These are phyloP conservation scores for Pichia nanzhaoensis DNA, from an alignment of 805 yeast species.

Conservation along the genomic window DNA sequence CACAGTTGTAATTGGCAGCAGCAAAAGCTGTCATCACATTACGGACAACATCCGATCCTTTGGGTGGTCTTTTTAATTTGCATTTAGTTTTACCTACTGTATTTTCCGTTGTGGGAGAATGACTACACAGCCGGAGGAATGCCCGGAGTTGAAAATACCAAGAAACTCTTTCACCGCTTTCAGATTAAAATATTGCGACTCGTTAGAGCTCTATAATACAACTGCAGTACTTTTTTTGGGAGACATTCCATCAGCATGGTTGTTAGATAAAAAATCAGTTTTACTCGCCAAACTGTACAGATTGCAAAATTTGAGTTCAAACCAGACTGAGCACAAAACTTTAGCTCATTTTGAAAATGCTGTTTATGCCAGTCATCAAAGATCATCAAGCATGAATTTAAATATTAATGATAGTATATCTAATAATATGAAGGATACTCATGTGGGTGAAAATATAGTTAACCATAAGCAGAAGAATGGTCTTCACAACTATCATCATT, in stretches of 20 bases:
- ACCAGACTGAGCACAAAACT: slow-evolving; percentile 1
- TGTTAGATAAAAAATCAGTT: slow-evolving; percentile 25
- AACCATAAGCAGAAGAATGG: no score
- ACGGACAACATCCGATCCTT: no score
- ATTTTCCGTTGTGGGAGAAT: no score
- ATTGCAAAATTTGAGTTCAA: neutral
- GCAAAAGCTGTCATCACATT: no score
- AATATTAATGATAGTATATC: neutral
- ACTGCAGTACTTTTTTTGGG: slow-evolving; percentile 51
- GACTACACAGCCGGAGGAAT: neutral
- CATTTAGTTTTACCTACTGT: no score
- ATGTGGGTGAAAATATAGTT: no score
- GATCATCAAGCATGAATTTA: neutral
- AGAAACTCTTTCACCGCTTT: slow-evolving; percentile 53
- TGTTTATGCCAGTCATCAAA: neutral
- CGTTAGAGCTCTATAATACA: slow-evolving; percentile 40
- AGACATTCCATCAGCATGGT: slow-evolving; percentile 52
- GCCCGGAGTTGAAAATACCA: slow-evolving; percentile 33
- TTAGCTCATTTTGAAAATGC: slow-evolving; percentile 7
- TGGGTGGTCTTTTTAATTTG: no score
- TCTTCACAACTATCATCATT: no score
- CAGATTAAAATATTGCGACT: slow-evolving; percentile 46
- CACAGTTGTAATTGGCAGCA: no score
- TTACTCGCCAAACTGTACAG: slow-evolving; percentile 10
- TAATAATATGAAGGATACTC: neutral